phyloP scores from a whole-genome alignment of 345 rosid species.

The Lumnitzera littorea region DNA sequence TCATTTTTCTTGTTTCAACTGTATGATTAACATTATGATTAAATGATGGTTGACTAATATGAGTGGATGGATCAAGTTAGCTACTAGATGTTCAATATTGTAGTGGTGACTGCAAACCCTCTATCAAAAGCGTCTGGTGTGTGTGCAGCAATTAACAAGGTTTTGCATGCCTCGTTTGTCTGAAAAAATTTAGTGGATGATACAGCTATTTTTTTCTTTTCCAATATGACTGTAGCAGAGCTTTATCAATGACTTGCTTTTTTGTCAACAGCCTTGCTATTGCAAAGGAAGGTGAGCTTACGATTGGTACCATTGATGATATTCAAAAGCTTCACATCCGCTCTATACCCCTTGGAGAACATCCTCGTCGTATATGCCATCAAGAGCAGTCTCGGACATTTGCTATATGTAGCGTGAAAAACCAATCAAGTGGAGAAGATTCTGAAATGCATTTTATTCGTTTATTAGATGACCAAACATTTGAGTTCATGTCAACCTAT shows the following conservation, averaged over 20 bases:
- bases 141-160: too few species aligned
- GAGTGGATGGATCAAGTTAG: too few species aligned
- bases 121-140: too few species aligned
- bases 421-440: slow-evolving; percentile 63
- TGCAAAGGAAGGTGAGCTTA: slow-evolving; percentile 92
- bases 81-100: too few species aligned
- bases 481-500: slow-evolving; percentile 70
- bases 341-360: slow-evolving; percentile 89
- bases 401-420: slow-evolving; percentile 75
- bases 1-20: too few species aligned
- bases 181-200: too few species aligned
- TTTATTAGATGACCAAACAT: slow-evolving; percentile 79
- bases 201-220: neutral
- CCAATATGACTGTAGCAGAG: neutral
- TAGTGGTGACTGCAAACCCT: too few species aligned
- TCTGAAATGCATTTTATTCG: slow-evolving; percentile 76
- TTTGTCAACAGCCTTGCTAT: slow-evolving; percentile 61
- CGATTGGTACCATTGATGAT: slow-evolving; percentile 91
- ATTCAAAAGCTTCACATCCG: slow-evolving; percentile 99
- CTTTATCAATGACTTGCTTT: neutral
- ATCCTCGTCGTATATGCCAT: slow-evolving; percentile 86
- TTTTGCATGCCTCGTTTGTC: too few species aligned
- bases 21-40: too few species aligned
- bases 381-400: slow-evolving; percentile 91
- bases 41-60: too few species aligned